Conservation (phyloP, 306 rosid species). For the Betula pendula region DNA sequence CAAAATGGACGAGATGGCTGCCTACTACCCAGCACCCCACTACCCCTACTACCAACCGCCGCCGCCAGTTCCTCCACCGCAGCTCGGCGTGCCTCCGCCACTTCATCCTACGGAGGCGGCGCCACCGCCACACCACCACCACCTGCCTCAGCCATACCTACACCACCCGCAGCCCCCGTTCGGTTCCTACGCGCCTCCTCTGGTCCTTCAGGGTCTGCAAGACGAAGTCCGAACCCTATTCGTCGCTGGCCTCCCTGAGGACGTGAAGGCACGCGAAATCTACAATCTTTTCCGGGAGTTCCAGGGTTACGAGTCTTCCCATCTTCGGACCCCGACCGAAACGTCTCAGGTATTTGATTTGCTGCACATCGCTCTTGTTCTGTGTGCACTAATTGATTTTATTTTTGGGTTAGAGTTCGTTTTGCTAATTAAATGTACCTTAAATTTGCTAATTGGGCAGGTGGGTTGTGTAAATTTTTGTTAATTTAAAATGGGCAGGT, state of each 20-base stretch:
- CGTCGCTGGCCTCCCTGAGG: constrained; percentile 89
- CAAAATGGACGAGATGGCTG: constrained; percentile 76
- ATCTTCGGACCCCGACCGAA: constrained; percentile 73
- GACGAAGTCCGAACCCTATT: constrained; percentile 90
- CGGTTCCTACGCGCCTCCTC: constrained; percentile 43
- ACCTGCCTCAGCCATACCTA: constrained; percentile 39
- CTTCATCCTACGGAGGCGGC: constrained; percentile 44
- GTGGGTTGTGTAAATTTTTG: background rate
- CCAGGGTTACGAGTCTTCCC: constrained; percentile 91
- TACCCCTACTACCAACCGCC: constrained; percentile 63
- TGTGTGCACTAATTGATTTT: background rate
- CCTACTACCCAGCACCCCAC: constrained; percentile 66
- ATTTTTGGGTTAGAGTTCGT: background rate
- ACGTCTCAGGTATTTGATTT: constrained; percentile 58
- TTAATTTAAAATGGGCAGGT: background rate
- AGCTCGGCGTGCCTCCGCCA: constrained; percentile 34
- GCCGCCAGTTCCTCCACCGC: constrained; percentile 30
- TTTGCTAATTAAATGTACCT: no score
- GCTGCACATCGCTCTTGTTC: background rate
- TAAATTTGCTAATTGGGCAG: background rate
- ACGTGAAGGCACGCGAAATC: constrained; percentile 85
- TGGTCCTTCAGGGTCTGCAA: constrained; percentile 35
- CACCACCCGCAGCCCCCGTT: constrained; percentile 46
- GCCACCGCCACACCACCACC: constrained; percentile 34
- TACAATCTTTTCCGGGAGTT: constrained; percentile 85